Percentiles rank a stretch among this genome's conserved stretches.
Conservation (phyloP, 2,329 filamentous ascomycete species). For the Daldinia sp. region DNA sequence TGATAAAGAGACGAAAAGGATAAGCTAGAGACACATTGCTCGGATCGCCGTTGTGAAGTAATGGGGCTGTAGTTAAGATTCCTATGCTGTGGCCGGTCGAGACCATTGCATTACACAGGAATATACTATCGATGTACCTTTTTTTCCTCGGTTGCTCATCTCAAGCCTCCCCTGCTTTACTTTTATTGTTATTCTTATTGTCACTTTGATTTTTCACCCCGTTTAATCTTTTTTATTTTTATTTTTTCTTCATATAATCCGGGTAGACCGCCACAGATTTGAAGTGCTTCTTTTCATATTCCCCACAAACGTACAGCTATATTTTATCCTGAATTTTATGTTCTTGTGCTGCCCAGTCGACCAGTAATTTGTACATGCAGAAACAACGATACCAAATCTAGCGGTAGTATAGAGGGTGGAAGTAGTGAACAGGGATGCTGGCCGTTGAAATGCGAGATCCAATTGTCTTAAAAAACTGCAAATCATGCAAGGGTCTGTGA, state of each 20-base stretch:
- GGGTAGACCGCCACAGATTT: conserved; percentile 22
- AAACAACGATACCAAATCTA: conserved; percentile 31
- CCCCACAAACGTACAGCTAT: conserved; percentile 8
- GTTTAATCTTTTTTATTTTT: no score
- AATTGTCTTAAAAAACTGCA: conserved; percentile 44
- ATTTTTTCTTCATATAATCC: conserved; percentile 9
- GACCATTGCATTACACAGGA: conserved; percentile 43
- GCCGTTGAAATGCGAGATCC: conserved; percentile 44
- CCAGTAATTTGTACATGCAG: conserved; percentile 40
- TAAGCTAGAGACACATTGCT: conserved; percentile 45
- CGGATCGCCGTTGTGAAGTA: conserved; percentile 41
- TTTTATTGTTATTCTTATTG: conserved; percentile 29
- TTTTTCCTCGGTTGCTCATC: conserved; percentile 35
- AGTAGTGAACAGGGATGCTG: conserved; percentile 43
- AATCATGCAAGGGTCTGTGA: conserved; percentile 47
- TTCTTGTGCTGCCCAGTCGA: conserved; percentile 38
- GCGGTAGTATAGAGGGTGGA: conserved; percentile 34
- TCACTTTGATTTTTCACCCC: conserved; percentile 20
- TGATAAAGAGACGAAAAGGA: conserved; percentile 43
- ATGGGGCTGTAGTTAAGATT: conserved; percentile 42
- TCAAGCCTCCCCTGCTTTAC: conserved; percentile 37
- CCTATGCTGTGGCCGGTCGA: conserved; percentile 40
- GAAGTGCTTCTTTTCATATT: conserved; percentile 13
- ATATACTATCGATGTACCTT: conserved; percentile 45
- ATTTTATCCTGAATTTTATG: conserved; percentile 22